Base-by-base conservation (phyloP, 345 rosid species). In the Eucalyptus curtisii region DNA sequence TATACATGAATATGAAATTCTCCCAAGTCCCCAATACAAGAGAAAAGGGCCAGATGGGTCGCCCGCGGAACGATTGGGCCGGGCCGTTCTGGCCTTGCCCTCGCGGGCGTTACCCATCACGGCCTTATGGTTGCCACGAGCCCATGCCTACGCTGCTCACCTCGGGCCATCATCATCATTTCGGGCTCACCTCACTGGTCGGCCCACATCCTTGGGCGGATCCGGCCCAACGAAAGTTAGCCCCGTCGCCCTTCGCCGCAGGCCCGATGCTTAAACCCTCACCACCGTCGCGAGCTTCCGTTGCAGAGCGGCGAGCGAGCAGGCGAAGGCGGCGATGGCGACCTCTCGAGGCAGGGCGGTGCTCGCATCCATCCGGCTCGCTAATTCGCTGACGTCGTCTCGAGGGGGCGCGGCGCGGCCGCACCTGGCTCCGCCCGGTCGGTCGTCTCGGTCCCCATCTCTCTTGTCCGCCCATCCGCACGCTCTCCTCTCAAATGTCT, bases 301-400 rank as follows among this genome's bases (percentile, higher is more conserved):
- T 14, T 55, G 49, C 61, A 24, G 76, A 76, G 82, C 45, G 7
- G 66, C 14, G 16, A 30, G 47, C 37, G 48, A 45, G 20, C 33
- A 30, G 20, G 80, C 31, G 53, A 49, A 44, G 49, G 85, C 64
- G 53, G 24, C n/a, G 89, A 97, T 96, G 98, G 24, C 22, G 89
- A 96, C 95, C 95, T 91, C 95, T 87, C 95, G 95, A 86, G 94
- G 96, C 55, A 94, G 89, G 91, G 86, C 93, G 87, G 49, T 93
- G 66, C 47, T 93, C 47, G 86, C 92, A 25, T 90, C 91, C 85
- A 91, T 95, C 87, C 89, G 93, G 64, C 89, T 93, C 68, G 92
- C 91, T 79, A 89, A 88, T 88, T 90, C 93, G 49, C 66, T 91
- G 84, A 88, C 92, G 68, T 91, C 92, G 4, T 89, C 91, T 89